Evolutionary conservation across 495 filamentous ascomycete genomes (phyloP).

Genomic region (Amorphotheca resinae): DNA sequence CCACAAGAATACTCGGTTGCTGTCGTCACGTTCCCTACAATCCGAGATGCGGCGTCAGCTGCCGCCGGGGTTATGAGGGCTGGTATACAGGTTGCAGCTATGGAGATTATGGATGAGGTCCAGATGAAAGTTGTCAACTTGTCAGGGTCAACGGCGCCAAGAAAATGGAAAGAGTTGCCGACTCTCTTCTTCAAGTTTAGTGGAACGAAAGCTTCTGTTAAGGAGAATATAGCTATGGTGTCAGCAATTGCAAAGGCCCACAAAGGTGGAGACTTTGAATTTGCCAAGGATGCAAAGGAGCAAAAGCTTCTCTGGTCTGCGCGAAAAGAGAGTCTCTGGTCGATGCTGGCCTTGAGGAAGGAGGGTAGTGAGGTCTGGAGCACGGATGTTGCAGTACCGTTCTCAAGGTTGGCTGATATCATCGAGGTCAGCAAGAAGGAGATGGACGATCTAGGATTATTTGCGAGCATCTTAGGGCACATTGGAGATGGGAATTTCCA

Average conservation of each 20-base stretch:
- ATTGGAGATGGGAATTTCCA: slow-evolving; percentile 92
- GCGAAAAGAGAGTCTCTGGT: slow-evolving; percentile 64
- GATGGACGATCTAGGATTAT: slow-evolving; percentile 70
- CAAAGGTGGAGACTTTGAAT: slow-evolving; percentile 58
- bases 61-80: slow-evolving; percentile 58
- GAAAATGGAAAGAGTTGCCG: slow-evolving; percentile 61
- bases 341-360: slow-evolving; percentile 55
- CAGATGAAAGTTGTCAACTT: slow-evolving; percentile 71
- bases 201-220: slow-evolving; percentile 55
- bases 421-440: slow-evolving; percentile 86
- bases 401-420: slow-evolving; percentile 76
- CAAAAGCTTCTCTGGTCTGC: slow-evolving; percentile 64
- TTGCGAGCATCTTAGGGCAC: slow-evolving; percentile 70
- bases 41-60: slow-evolving; percentile 57
- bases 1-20: slow-evolving; percentile 64
- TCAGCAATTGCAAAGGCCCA: slow-evolving; percentile 50
- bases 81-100: slow-evolving; percentile 61
- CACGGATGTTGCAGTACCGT: slow-evolving; percentile 84
- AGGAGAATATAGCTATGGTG: slow-evolving; percentile 54
- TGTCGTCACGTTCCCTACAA: slow-evolving; percentile 62
- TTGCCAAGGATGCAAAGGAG: slow-evolving; percentile 54
- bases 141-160: slow-evolving; percentile 50
- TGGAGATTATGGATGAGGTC: slow-evolving; percentile 78
- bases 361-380: slow-evolving; percentile 49
- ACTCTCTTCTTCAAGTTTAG: slow-evolving; percentile 81